Base-by-base conservation (phyloP, 2,329 filamentous ascomycete species). In the Celoporthe dispersa region DNA sequence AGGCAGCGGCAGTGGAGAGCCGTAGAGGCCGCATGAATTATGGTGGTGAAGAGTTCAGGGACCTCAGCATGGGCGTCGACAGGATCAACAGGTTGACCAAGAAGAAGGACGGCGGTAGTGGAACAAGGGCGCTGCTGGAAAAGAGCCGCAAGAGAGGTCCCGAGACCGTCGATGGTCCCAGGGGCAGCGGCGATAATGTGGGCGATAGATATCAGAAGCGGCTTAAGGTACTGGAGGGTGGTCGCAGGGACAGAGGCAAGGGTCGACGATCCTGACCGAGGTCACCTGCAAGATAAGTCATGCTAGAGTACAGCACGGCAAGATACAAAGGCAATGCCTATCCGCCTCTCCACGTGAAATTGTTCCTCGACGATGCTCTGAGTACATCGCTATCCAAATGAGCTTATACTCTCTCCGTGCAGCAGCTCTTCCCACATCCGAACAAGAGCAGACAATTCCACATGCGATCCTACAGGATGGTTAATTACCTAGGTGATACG, bases 11-110 rank as follows among this genome's bases (percentile, higher is more conserved):
- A 78, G 83, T 83, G 39, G 83, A 83, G 55, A 83, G 83, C 12
- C 79, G 83, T 74, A 82, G 79, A 73, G 78, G 83, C 76, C 81
- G 90, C 85, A 80, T 98, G 92, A 82, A 83, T 75, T 90, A 89
- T 81, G 95, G 95, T 72, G 96, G 96, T 66, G 96, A 98, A 81
- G 96, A 98, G 78, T 98, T 94, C 93, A 88, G 91, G 73, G 90
- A 92, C 35, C 83, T 99, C 60, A 93, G 93, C 69, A 91, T 94
- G 78, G 94, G 94, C 9, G 88, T 94, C 66, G 93, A 97, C 81
- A 87, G 95, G 60, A 97, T 98, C 80, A 91, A 94, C 75, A 86
- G 90, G 72, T 84, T 97, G 77, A 98, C 94, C 8, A 89, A 89
- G 80, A 88, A 88, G 77, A 93, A 90, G 79, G 85, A 84, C 71